Evolutionary conservation across 1,284 basidiomycete species (phyloP), one percentile per base, ranked within the genome.

Genomic region (Leccinum insolens): DNA sequence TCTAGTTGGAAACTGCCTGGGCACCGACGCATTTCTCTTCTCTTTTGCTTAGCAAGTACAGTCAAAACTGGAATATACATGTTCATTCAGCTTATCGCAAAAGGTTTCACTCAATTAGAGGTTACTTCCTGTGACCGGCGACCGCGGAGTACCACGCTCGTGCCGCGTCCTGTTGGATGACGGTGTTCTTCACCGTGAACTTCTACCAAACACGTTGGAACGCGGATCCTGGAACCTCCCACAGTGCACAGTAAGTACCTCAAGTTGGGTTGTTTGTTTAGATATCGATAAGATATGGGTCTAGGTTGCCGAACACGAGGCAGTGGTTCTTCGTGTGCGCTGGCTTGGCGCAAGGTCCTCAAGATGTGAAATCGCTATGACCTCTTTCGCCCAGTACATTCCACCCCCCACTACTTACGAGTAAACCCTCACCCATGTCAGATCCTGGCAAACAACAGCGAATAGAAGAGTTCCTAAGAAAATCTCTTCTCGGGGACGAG

Each of bases 221-320:
- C 57, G 57, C 28, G 12, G 14, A 28, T 28, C 55, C 22, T 28
- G 55, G 25, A 52, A 57, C 55, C 55, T 57, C 55, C 55, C 22
- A 22, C 25, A 28, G 25, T 57, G 55, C 25, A 15, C 22, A 57
- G n/a, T 49, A n/a, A 49, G 46, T 20, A 20, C 11, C 11, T 49
- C 46, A 20, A 49, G n/a, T 52, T 52, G 49, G 20, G 49, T 52
- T 22, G 49, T 52, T 46, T n/a, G 44, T 46, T 46, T 46, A 49
- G n/a, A 49, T 49, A 22, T 55, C 52, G 52, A 55, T 55, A 55
- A 55, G 52, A 55, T 1, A 55, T 22, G n/a, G 7, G n/a, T 49
- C 46, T 49, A 49, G 46, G 52, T 55, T 55, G 20, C 52, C 57
- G n/a, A 59, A 59, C 57, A 59, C 57, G 57, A 59, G 57, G 57